Evolutionary conservation across 2,329 filamentous ascomycete species (phyloP), one percentile per base, ranked within the genome.

Genomic region (Alternaria longipes): DNA sequence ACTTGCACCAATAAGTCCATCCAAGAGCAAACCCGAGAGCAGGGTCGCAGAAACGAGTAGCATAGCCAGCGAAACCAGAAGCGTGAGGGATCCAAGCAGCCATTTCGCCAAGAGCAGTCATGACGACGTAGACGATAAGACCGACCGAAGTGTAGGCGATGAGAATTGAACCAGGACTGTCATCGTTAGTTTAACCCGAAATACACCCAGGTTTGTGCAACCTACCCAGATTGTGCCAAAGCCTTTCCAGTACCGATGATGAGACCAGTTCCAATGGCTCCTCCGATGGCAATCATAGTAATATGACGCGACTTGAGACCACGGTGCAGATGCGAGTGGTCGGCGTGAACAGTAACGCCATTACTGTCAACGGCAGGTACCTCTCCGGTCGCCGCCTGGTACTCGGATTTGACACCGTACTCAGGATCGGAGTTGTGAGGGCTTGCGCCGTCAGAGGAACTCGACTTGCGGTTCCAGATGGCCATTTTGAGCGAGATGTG

Each of bases 101-200:
- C 91, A 95, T 95, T 79, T 94, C 91, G 64, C 91, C 92, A 4
- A 95, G 86, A 58, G 87, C 89, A 59, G 89, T 89, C 91, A 95
- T 93, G 68, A 95, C 91, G 42, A 93, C 81, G 78, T 89, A 95
- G 67, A 94, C 92, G 61, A 95, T 79, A 47, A 90, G 79, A 66
- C 90, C 90, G 66, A 92, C 85, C 63, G 90, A 77, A 38, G 86
- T 83, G 80, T 92, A 93, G 9, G 89, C 89, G 75, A 93, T 90
- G 68, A 92, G 84, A 74, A 92, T 87, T 9, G 89, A 87, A 20
- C 82, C 90, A 51, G 90, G 90, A 34, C 84, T 83, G 46, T 12
- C 16, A 5, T 20, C 32, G 60, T 76, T 60, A 77, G 70, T 52
- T 41, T n/a, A 5, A 9, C 8, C 22, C 16, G 24, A 3, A 34